phyloP scores from a whole-genome alignment of 352 stramenopile genomes.

The Pythium monospermum region DNA sequence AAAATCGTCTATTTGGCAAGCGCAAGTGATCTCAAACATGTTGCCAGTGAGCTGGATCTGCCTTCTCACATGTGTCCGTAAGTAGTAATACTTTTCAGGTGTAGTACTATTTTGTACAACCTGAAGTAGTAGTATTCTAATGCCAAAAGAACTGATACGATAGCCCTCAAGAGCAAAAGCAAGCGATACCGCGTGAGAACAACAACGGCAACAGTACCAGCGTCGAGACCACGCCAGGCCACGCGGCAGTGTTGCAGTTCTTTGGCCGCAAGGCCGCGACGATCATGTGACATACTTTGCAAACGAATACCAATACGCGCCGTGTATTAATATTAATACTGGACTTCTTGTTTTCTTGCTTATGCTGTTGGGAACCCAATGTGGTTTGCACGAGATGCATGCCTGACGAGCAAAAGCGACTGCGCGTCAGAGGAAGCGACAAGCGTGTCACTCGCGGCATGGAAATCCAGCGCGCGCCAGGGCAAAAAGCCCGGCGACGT shows the following conservation, averaged over 20 bases:
- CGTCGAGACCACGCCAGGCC: neutral
- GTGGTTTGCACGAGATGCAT: slow-evolving; percentile 36
- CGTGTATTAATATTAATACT: no score
- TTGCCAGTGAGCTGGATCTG: slow-evolving; percentile 41
- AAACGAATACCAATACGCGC: no score
- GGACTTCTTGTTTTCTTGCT: no score
- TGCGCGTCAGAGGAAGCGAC: slow-evolving; percentile 72
- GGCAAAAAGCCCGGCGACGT: slow-evolving; percentile 34
- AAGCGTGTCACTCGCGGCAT: slow-evolving; percentile 70
- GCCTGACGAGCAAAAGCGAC: slow-evolving; percentile 60
- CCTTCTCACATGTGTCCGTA: slow-evolving; percentile 45
- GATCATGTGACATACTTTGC: neutral
- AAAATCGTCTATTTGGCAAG: slow-evolving; percentile 72
- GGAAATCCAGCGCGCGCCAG: slow-evolving; percentile 66
- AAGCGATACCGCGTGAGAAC: no score
- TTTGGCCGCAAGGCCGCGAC: neutral
- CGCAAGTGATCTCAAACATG: slow-evolving; percentile 42
- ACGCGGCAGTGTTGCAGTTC: neutral
- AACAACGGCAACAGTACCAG: neutral
- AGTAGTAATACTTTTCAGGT: slow-evolving; percentile 3
- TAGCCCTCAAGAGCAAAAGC: no score
- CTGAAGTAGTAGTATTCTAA: no score
- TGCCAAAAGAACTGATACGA: no score
- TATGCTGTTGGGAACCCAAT: no score
- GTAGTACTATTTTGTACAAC: neutral